Base-by-base conservation (phyloP, 371 early-diverging fungal genomes). In the Lichtheimia ramosa region DNA sequence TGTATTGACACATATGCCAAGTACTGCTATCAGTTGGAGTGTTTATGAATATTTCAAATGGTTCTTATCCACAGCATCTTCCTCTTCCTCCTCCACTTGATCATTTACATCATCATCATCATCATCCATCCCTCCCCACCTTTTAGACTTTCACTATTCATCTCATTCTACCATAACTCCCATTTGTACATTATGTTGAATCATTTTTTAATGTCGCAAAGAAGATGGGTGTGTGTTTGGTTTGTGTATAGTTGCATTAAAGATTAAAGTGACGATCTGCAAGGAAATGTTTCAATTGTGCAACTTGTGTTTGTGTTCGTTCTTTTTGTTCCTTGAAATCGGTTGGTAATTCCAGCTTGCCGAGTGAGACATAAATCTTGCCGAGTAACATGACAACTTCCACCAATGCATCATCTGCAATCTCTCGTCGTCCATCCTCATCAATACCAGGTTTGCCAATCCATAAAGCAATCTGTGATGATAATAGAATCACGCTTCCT, bases 1-100 rank as follows among this genome's bases (percentile, higher is more conserved):
- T 28, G 78, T 95, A 12, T 66, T 95, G 42, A 83, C 89, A 4
- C 90, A 93, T 64, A 86, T 94, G 85, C 97, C 97, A 0, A 87
- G 92, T 21, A 94, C 96, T 0, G 97, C 96, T n/a, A 89, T 96
- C 53, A 89, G 91, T 68, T 96, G 97, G 97, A 86, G 91, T 42
- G 90, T 92, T 5, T 92, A 92, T 61, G 92, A 92, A 68, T 92
- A 89, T 59, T 89, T 90, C 69, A 92, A 92, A 66, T 90, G 90
- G 89, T 70, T 85, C 59, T 59, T 85, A 55, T 61, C 66, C 23
- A 62, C 57, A 25, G n/a, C 46, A 23, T 39, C 8, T n/a, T 42
- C 51, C 18, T 25, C 49, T 10, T 28, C 34, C 27, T 13, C 41
- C 16, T 43, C 27, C 3, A 3, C 48, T 10, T 54, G 14, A n/a